Conservation (phyloP, 176 grass and related monocot genomes). For the Microstegium vimineum region DNA sequence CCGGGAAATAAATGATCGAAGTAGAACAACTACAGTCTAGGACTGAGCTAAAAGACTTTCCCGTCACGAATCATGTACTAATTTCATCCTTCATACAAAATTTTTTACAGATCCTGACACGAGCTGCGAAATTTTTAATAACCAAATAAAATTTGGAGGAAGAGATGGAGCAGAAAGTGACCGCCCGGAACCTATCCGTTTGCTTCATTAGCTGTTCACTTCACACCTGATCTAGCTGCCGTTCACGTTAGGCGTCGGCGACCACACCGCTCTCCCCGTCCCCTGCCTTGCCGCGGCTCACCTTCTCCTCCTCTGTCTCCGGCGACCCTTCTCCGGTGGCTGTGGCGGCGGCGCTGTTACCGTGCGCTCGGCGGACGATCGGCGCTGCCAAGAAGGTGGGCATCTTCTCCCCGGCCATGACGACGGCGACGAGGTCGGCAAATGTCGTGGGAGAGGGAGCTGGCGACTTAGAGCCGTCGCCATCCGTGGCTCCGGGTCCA, state of each 20-base stretch:
- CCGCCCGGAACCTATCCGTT: not conserved
- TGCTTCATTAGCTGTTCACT: not conserved
- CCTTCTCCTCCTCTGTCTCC: conserved; percentile 2
- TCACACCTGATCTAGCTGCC: not conserved
- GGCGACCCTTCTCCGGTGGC: not conserved
- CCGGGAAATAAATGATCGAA: not conserved
- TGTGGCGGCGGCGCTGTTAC: not conserved
- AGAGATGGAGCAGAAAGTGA: not conserved
- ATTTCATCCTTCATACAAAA: not conserved
- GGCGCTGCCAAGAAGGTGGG: conserved; percentile 66
- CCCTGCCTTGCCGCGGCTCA: not conserved
- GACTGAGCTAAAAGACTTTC: not conserved
- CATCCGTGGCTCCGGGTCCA: not conserved
- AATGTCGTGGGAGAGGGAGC: not conserved
- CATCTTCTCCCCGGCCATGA: conserved; percentile 66
- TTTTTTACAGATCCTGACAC: conserved; percentile 13
- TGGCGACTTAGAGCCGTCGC: conserved; percentile 6
- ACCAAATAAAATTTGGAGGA: not conserved
- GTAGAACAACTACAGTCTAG: not conserved
- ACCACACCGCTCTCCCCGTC: not conserved
- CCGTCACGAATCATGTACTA: not conserved
- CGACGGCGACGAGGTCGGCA: conserved; percentile 39
- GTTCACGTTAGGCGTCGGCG: not conserved
- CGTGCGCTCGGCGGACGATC: conserved; percentile 4
- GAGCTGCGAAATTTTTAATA: not conserved